phyloP scores from a whole-genome alignment of 176 grass and related monocot species.

The Chloris gayana region DNA sequence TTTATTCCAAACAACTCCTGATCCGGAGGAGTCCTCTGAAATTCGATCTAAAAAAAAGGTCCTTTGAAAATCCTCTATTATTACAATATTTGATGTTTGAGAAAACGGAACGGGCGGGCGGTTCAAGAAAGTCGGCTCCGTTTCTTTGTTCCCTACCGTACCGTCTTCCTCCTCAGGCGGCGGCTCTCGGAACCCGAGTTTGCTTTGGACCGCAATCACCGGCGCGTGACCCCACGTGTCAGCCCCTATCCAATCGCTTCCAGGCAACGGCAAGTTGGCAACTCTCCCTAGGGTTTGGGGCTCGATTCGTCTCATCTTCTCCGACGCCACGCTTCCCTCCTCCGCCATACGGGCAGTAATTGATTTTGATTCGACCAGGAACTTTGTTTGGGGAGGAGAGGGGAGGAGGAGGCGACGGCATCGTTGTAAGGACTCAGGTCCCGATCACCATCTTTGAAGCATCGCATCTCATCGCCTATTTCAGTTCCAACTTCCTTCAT shows the following conservation, averaged over 20 bases:
- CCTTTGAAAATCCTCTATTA: no score
- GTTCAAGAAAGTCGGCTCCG: no score
- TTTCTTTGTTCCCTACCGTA: no score
- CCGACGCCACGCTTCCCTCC: not conserved
- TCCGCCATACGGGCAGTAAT: not conserved
- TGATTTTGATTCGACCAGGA: not conserved
- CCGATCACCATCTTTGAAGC: not conserved
- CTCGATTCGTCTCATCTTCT: not conserved
- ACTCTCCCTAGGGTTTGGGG: not conserved
- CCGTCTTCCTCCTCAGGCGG: not conserved
- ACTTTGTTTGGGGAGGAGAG: not conserved
- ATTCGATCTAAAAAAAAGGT: no score
- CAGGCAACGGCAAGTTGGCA: not conserved
- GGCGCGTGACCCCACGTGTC: not conserved
- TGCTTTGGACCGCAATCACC: not conserved
- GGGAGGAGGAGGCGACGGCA: not conserved
- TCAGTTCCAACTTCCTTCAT: not conserved
- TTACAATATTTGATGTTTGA: no score
- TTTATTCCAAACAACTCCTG: no score
- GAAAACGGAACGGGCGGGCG: no score
- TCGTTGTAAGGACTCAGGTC: not conserved
- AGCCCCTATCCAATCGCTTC: no score
- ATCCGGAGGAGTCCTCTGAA: no score
- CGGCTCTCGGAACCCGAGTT: no score
- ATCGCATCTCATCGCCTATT: not conserved